Conservation (phyloP, 768 basidiomycete genomes). For the Phlebiopsis flavidoalba region DNA sequence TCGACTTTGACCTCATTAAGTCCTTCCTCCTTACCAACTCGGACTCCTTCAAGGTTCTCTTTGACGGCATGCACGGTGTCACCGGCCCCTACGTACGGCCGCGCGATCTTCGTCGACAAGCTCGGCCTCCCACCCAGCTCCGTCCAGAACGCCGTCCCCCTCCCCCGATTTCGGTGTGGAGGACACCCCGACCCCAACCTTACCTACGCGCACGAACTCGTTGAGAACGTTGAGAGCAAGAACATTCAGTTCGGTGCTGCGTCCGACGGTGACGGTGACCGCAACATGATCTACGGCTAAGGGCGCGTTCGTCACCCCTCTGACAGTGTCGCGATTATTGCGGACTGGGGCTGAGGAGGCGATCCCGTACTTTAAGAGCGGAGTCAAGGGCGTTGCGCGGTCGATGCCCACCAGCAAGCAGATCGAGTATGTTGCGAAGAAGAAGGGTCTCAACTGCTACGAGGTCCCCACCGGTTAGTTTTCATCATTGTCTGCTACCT, state of each 20-base stretch:
- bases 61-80: constrained; percentile 95
- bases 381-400: constrained; percentile 92
- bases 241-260: constrained; percentile 93
- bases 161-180: constrained; percentile 95
- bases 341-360: constrained; percentile 85
- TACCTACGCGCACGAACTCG: constrained; percentile 93
- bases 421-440: constrained; percentile 93
- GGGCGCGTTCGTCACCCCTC: constrained; percentile 95
- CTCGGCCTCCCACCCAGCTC: constrained; percentile 78
- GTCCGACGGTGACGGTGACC: constrained; percentile 94
- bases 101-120: constrained; percentile 76
- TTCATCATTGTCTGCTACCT: background rate
- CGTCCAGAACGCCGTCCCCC: constrained; percentile 86
- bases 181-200: constrained; percentile 98
- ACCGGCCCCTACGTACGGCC: constrained; percentile 97
- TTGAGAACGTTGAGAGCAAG: constrained; percentile 84
- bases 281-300: constrained; percentile 99
- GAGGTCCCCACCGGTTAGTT: constrained; percentile 90
- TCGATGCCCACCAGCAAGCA: constrained; percentile 98
- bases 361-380: constrained; percentile 90
- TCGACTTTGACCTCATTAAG: constrained; percentile 92
- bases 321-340: constrained; percentile 98
- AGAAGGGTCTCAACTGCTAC: constrained; percentile 87
- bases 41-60: constrained; percentile 77
- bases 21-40: constrained; percentile 71